Evolutionary conservation across 345 rosid genomes (phyloP).

Genomic region (Schrenkiella parvula): DNA sequence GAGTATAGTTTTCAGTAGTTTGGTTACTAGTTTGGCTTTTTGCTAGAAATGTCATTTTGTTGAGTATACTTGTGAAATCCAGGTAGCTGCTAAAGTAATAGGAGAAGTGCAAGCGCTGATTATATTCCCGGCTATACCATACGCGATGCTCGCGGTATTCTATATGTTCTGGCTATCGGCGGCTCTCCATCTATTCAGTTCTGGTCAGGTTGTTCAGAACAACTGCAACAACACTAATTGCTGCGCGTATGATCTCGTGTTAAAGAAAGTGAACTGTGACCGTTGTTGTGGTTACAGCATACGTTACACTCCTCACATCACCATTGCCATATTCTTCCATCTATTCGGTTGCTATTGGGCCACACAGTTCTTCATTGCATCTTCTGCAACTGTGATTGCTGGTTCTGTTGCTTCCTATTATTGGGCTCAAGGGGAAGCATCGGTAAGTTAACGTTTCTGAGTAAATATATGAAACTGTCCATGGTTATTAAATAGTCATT

Average conservation of each 20-base stretch:
- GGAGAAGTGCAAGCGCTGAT: conserved; percentile 97
- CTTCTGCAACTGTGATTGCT: conserved; percentile 84
- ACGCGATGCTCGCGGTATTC: conserved; percentile 69
- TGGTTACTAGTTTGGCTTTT: conserved; percentile 1
- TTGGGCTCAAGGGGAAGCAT: conserved; percentile 88
- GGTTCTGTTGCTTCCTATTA: conserved; percentile 96
- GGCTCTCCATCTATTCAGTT: conserved; percentile 85
- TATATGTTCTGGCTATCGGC: conserved; percentile 97
- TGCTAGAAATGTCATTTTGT: conserved; percentile 2
- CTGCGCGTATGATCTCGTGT: conserved; percentile 78
- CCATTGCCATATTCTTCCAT: conserved; percentile 84
- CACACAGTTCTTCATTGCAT: conserved; percentile 81
- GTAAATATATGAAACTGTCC: neutral
- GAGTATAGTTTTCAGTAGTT: conserved; percentile 25
- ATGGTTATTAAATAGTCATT: neutral
- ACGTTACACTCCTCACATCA: conserved; percentile 89
- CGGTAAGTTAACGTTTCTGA: conserved; percentile 44
- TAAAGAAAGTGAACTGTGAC: conserved; percentile 83
- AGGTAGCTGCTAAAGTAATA: conserved; percentile 99
- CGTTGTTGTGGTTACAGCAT: conserved; percentile 86
- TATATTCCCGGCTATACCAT: conserved; percentile 81
- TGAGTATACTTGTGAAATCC: conserved; percentile 25
- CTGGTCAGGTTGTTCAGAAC: conserved; percentile 78
- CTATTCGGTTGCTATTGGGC: conserved; percentile 97
- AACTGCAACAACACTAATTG: conserved; percentile 70